Evolutionary conservation across 163 green algal genomes (phyloP), one percentile per base, ranked within the genome.

Genomic region (Smithsoniella earleae): DNA sequence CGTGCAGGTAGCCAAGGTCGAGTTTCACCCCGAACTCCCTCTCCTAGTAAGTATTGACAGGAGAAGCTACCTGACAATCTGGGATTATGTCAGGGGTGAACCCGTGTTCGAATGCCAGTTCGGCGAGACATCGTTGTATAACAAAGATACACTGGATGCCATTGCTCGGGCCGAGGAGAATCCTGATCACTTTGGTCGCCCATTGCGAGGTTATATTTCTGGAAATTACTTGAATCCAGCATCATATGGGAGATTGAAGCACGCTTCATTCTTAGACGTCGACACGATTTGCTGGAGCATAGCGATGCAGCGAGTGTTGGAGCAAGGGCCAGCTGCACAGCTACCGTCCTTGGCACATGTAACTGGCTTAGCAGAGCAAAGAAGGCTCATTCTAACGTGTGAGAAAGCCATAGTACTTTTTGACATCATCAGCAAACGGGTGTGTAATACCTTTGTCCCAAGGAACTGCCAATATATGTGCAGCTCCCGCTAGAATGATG

Each of bases 11-110:
- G 58, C 58, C 27, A 16, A 16, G 5, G 58, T 69, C 5, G 58
- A 45, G 58, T 69, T 69, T 31, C 58, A 69, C 25, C 58, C 58
- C 18, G 58, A 69, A 33, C 58, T 69, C 16, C 58, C 58, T n/a
- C 31, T 69, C 18, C 58, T 69, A 6, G 58, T 31, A 30, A 38
- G 30, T 16, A 43, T 69, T n/a, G 58, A 69, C 25, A 30, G 58
- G 16, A 30, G 58, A 30, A 69, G 58, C 58, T 69, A 69, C 25
- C 58, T 69, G 30, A 69, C 58, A n/a, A 69, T 69, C 58, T 69
- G 58, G 58, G 58, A 69, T 13, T 69, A 69, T 69, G 58, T 43
- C 25, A 30, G 58, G 6, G 58, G 58, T n/a, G 58, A 69, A 33
- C 58, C 58, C 25, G 22, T 69, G 3, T 69, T 69, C 25, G 58